A percentile compares a stretch with the other conserved stretches of the same genome.
Conservation (phyloP, 768 basidiomycete species). For the Rhizopogon roseolus region DNA sequence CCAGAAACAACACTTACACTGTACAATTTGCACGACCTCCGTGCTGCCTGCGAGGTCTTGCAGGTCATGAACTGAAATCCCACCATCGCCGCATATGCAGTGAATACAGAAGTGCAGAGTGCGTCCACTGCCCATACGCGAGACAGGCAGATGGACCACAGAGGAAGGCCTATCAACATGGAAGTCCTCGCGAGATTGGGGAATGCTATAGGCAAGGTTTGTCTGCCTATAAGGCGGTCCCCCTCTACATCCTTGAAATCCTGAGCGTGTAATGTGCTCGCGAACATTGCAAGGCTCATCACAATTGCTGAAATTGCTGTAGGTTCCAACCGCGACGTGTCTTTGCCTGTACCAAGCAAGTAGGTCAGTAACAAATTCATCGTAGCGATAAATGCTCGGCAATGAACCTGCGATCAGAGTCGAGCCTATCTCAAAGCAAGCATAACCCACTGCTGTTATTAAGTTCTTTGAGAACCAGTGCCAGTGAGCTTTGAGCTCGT, state of each 20-base stretch:
- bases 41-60: conserved; percentile 13
- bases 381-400: background rate
- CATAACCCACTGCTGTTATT: conserved; percentile 28
- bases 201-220: conserved; percentile 36
- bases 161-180: conserved; percentile 14
- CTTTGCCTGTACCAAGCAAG: conserved; percentile 9
- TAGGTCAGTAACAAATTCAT: background rate
- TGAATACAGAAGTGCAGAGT: conserved; percentile 10
- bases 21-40: conserved; percentile 18
- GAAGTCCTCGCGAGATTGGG: conserved; percentile 22
- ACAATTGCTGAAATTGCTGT: conserved; percentile 16
- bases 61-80: conserved; percentile 16
- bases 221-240: conserved; percentile 29
- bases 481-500: conserved; percentile 27
- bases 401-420: conserved; percentile 28
- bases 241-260: conserved; percentile 36
- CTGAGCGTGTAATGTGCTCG: conserved; percentile 27
- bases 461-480: conserved; percentile 26
- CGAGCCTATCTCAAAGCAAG: conserved; percentile 28
- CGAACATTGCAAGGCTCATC: conserved; percentile 22
- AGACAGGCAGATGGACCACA: conserved; percentile 20
- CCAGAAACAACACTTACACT: conserved; percentile 10
- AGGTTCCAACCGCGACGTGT: conserved; percentile 7
- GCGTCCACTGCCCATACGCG: conserved; percentile 15
- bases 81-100: conserved; percentile 11